Base-by-base conservation (phyloP, 2,329 filamentous ascomycete genomes). In the Metarhizium rileyi region DNA sequence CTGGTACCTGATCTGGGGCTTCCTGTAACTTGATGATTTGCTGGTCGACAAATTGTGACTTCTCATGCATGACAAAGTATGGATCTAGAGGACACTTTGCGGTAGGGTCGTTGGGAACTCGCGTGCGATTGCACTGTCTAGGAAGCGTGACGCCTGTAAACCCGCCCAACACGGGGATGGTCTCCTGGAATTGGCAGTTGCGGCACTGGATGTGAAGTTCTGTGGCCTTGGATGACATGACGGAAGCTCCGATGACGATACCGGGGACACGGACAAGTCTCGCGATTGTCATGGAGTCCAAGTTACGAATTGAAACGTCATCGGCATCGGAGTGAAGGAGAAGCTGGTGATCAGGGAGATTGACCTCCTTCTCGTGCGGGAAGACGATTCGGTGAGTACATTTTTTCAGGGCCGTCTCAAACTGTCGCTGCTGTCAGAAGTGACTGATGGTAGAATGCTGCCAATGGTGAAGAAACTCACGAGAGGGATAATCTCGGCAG, bases 1-100 rank as follows among this genome's bases (percentile, higher is more conserved):
- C 93, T 0, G 93, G 93, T 0, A 98, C 93, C 67, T 97, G 90
- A 62, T 98, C 93, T 1, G 93, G 93, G 0, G 91, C 93, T 69
- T 98, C 93, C 65, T 98, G 93, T 18, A 98, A 80, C 68, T 98
- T 98, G 65, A 98, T 86, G 52, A 98, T 88, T 67, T 98, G 93
- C 68, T 98, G 93, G 62, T 98, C 93, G 60, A 97, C 90, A 64
- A 98, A 98, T 55, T 83, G 81, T 35, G 87, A 95, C 65, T 86
- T 90, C 67, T 98, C 93, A 64, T 98, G 93, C 51, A 93, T 78
- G 50, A 98, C 89, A 61, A 93, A 95, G 70, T 96, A 98, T 16
- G 93, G 93, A 61, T 98, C 93, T 53, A 98, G 71, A 0, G 91
- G 90, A 61, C 93, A 98, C 59, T 85, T 83, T 35, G 87, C 81